phyloP scores from a whole-genome alignment of 441 rosid genomes.

The Gossypium trilobum region DNA sequence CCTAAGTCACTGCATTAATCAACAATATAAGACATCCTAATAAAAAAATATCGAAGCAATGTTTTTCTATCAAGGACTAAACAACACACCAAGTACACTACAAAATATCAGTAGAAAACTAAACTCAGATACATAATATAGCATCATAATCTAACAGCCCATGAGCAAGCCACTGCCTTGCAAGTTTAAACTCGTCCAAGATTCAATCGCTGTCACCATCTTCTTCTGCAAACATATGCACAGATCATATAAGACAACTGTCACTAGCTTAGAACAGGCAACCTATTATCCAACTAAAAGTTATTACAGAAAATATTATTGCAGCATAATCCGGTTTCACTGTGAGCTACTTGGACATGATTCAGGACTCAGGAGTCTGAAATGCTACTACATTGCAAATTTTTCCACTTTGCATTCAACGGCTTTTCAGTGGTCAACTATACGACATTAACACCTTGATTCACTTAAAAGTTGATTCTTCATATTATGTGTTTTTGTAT shows the following conservation, averaged over 20 bases:
- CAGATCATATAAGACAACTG: not conserved
- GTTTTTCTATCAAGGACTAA: constrained; percentile 2
- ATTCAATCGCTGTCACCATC: constrained; percentile 40
- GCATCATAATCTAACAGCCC: constrained; percentile 13
- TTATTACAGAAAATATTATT: not conserved
- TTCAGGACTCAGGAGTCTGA: not conserved
- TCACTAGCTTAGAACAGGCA: not conserved
- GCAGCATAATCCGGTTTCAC: not conserved
- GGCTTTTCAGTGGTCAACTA: not conserved
- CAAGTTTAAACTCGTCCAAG: constrained; percentile 11
- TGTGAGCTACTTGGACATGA: not conserved
- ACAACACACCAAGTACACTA: constrained; percentile 10
- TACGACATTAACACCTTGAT: not conserved
- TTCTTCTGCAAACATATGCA: constrained; percentile 28
- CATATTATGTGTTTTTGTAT: not conserved
- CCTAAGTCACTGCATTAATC: not conserved
- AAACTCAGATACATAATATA: constrained; percentile 5
- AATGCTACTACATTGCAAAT: not conserved
- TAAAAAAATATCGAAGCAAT: not conserved
- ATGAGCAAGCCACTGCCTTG: constrained; percentile 12
- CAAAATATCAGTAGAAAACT: not conserved
- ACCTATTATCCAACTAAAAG: not conserved
- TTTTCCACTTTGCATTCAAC: not conserved
- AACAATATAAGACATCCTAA: constrained; percentile 4
- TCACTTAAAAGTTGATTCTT: not conserved